Evolutionary conservation across 768 basidiomycete genomes (phyloP).

Genomic region (Trametes punicea): DNA sequence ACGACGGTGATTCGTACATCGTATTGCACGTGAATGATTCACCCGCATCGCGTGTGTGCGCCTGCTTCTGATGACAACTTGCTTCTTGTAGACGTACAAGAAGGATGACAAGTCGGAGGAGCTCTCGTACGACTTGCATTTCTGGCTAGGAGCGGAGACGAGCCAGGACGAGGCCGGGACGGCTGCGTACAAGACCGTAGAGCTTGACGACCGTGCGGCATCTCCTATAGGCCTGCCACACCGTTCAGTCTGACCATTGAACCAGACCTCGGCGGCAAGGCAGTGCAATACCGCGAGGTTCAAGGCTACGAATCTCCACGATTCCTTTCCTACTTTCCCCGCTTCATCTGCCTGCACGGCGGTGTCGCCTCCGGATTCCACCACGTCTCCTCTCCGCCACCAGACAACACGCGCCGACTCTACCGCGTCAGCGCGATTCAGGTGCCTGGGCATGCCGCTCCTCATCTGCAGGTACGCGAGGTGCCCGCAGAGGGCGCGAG

Average conservation of each 20-base stretch:
- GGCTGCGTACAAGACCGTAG: slow-evolving; percentile 65
- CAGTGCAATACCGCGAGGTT: slow-evolving; percentile 61
- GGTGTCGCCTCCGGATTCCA: slow-evolving; percentile 52
- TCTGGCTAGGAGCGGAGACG: slow-evolving; percentile 60
- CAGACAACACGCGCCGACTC: slow-evolving; percentile 44
- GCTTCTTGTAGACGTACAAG: slow-evolving; percentile 51
- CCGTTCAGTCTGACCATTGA: background rate
- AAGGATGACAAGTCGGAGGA: slow-evolving; percentile 42
- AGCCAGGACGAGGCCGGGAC: slow-evolving; percentile 60
- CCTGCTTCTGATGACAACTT: background rate
- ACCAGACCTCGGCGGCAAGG: slow-evolving; percentile 51
- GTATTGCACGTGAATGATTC: slow-evolving; percentile 48
- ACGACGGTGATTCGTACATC: slow-evolving; percentile 64
- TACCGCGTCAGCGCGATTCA: slow-evolving; percentile 43
- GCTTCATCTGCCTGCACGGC: slow-evolving; percentile 43
- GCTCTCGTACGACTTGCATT: slow-evolving; percentile 58
- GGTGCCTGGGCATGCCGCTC: slow-evolving; percentile 1
- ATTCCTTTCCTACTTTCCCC: slow-evolving; percentile 50
- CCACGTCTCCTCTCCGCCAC: slow-evolving; percentile 43
- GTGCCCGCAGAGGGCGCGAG: slow-evolving; percentile 43
- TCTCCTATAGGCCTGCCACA: too few relatives aligned
- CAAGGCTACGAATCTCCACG: slow-evolving; percentile 53
- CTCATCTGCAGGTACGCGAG: slow-evolving; percentile 42
- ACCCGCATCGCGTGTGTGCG: too few relatives aligned
- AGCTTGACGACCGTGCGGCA: slow-evolving; percentile 58